Percentiles rank a stretch among this genome's conserved stretches.
Conservation (phyloP, 2,329 filamentous ascomycete genomes). For the Phaeoacremonium minimum region DNA sequence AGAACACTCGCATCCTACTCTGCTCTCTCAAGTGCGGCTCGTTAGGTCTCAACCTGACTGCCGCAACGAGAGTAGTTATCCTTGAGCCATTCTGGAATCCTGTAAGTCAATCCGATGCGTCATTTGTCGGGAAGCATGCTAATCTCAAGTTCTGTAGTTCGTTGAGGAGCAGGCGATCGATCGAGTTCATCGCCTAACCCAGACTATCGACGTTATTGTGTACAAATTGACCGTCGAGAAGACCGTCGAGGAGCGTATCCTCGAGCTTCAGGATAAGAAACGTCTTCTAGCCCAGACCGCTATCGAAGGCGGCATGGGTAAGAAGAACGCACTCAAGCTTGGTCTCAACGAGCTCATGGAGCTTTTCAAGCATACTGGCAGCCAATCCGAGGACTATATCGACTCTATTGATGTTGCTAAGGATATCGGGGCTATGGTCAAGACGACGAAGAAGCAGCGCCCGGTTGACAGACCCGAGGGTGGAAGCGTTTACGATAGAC, state of each 20-base stretch:
- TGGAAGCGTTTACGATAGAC: slow-evolving; percentile 32
- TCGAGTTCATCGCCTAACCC: slow-evolving; percentile 95
- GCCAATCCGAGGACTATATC: slow-evolving; percentile 33
- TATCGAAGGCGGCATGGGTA: slow-evolving; percentile 74
- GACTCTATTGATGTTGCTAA: slow-evolving; percentile 14
- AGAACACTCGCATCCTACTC: slow-evolving; percentile 73
- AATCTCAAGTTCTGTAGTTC: slow-evolving; percentile 52
- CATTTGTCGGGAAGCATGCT: slow-evolving; percentile 2
- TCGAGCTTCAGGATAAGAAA: slow-evolving; percentile 94
- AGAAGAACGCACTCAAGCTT: slow-evolving; percentile 72
- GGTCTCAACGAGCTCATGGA: slow-evolving; percentile 91
- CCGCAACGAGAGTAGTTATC: slow-evolving; percentile 88
- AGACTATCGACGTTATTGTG: slow-evolving; percentile 89
- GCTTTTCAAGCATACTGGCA: slow-evolving; percentile 68
- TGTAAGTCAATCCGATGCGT: slow-evolving; percentile 37
- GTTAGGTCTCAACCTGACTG: slow-evolving; percentile 88
- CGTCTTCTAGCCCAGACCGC: slow-evolving; percentile 85
- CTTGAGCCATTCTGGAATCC: slow-evolving; percentile 99
- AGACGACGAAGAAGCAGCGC: slow-evolving; percentile 17
- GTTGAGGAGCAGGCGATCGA: slow-evolving; percentile 99
- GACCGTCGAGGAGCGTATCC: slow-evolving; percentile 88
- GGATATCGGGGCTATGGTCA: slow-evolving; percentile 13
- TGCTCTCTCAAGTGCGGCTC: slow-evolving; percentile 94
- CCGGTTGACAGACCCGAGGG: slow-evolving; percentile 24
- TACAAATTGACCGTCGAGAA: slow-evolving; percentile 87